Evolutionary conservation across 345 rosid genomes (phyloP).

Genomic region (Linum usitatissimum): DNA sequence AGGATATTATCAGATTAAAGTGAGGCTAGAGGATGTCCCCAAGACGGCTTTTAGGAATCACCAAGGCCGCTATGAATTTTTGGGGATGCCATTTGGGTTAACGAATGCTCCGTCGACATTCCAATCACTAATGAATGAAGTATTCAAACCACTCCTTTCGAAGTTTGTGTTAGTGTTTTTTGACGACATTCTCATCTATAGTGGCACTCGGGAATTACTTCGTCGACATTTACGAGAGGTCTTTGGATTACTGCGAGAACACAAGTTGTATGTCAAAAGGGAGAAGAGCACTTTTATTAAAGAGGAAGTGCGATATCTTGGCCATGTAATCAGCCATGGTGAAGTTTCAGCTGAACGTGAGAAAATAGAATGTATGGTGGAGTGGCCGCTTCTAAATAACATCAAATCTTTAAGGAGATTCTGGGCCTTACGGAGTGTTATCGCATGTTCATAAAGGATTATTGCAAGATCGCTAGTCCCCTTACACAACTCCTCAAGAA

Average conservation of each 20-base stretch:
- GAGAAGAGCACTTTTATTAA: too few relatives aligned
- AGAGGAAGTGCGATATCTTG: background rate
- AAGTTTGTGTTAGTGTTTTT: too few relatives aligned
- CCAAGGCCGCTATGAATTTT: too few relatives aligned
- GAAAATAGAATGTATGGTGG: background rate
- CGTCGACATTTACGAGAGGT: too few relatives aligned
- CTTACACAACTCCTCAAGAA: background rate
- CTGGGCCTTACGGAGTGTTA: background rate
- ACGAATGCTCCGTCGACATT: too few relatives aligned
- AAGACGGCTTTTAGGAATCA: background rate
- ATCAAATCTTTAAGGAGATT: background rate
- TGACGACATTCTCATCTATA: too few relatives aligned
- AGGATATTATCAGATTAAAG: background rate
- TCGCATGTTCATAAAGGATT: background rate
- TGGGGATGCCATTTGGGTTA: too few relatives aligned
- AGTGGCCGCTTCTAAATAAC: background rate
- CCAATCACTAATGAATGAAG: background rate
- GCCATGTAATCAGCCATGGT: background rate
- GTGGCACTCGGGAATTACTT: too few relatives aligned
- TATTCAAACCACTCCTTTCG: too few relatives aligned
- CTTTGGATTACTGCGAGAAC: too few relatives aligned
- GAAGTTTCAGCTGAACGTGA: background rate
- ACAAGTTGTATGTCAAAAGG: too few relatives aligned
- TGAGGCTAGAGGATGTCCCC: background rate
- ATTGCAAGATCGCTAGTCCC: background rate